Conservation (phyloP, 129 eudicot genomes). For the Deinandra increscens region DNA sequence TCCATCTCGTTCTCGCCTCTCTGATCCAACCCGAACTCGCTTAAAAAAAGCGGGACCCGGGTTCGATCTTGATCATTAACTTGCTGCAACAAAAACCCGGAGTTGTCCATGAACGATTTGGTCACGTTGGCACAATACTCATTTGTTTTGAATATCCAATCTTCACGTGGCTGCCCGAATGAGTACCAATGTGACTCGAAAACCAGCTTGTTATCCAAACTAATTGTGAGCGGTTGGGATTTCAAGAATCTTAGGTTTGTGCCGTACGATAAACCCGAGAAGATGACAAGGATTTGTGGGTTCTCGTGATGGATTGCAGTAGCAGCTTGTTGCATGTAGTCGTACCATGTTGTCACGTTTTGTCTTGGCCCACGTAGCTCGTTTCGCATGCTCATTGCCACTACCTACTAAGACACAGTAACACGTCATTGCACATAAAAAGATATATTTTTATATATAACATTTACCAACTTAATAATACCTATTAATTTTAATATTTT, state of each 20-base stretch:
- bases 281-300: slow-evolving; percentile 50
- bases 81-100: slow-evolving; percentile 37
- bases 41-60: slow-evolving; percentile 53
- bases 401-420: slow-evolving; percentile 48
- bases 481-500: too few relatives aligned
- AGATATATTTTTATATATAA: too few relatives aligned
- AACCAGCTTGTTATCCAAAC: slow-evolving; percentile 46
- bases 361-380: slow-evolving; percentile 65
- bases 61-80: slow-evolving; percentile 11
- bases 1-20: slow-evolving; percentile 47
- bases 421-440: too few relatives aligned
- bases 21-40: slow-evolving; percentile 70
- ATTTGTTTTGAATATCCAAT: slow-evolving; percentile 53
- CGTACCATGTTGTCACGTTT: slow-evolving; percentile 50
- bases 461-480: too few relatives aligned
- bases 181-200: slow-evolving; percentile 78
- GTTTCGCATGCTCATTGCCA: slow-evolving; percentile 71
- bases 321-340: slow-evolving; percentile 53
- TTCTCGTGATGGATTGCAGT: slow-evolving; percentile 44
- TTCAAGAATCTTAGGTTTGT: slow-evolving; percentile 56
- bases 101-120: slow-evolving; percentile 34
- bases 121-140: slow-evolving; percentile 44
- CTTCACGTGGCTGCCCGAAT: slow-evolving; percentile 38
- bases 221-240: slow-evolving; percentile 27
- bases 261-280: slow-evolving; percentile 56